Evolutionary conservation across 768 basidiomycete species (phyloP), one percentile per base, ranked within the genome.

Genomic region (Leccinum boreale): DNA sequence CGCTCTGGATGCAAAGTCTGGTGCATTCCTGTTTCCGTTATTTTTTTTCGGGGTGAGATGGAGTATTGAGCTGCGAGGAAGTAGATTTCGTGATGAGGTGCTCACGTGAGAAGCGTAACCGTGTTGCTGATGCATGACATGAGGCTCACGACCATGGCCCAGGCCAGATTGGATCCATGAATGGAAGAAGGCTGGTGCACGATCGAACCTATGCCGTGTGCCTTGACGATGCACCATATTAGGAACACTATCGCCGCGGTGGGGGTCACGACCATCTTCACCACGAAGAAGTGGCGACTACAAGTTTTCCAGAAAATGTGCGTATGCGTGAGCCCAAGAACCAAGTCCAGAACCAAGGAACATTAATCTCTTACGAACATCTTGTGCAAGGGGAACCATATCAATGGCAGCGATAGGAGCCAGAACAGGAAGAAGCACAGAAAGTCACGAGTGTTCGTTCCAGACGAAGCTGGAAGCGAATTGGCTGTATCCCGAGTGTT

Each of bases 361-460:
- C 50, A 33, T 53, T 31, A 31, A 31, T 60, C 58, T 58, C 57
- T 48, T 54, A 73, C 83, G 57, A 70, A 87, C 86, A 90, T 87
- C 66, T 87, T 81, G 75, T 93, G 89, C 50, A 92, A 84, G 11
- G 89, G 90, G 62, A 90, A 86, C 87, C 87, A 91, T 63, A 92
- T 86, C 17, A 86, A 85, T 9, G 89, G 89, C 29, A 92, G 80
- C 31, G 85, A 88, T 39, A 90, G 79, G 26, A 92, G 74, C 86
- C 89, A 93, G 78, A 92, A 94, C 57, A 94, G 77, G 79, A 94
- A 87, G 82, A 94, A 94, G 62, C 84, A 84, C 75, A 90, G 74
- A 63, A 87, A 89, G 73, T 89, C 84, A 53, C 81, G 80, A n/a
- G 87, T 86, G 55, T 78, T 87, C 31, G 84, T 92, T 46, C 90